phyloP scores from a whole-genome alignment of 176 grass and related monocot genomes.

The Oryza nivara region DNA sequence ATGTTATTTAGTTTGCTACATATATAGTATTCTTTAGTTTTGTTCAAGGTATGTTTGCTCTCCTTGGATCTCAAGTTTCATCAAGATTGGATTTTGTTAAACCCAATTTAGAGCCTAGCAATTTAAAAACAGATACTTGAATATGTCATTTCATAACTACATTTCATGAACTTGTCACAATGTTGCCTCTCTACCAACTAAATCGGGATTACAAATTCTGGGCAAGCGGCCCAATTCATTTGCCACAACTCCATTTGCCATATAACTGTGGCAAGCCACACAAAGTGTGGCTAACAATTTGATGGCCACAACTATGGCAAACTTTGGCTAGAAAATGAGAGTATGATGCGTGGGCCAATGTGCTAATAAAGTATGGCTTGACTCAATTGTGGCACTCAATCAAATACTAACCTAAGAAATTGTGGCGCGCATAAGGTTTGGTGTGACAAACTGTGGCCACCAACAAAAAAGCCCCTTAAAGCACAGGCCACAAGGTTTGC shows the following conservation, averaged over 20 bases:
- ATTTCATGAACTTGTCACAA: background rate
- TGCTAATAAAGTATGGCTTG: too few relatives aligned
- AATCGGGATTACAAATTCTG: background rate
- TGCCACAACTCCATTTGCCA: too few relatives aligned
- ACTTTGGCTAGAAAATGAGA: too few relatives aligned
- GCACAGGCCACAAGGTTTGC: background rate
- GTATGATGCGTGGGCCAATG: too few relatives aligned
- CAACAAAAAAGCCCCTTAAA: background rate
- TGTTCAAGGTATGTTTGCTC: background rate
- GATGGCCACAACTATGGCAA: too few relatives aligned
- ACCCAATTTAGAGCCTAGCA: background rate
- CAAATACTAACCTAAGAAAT: too few relatives aligned
- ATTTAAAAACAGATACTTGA: background rate
- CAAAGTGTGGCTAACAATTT: too few relatives aligned
- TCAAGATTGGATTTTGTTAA: background rate
- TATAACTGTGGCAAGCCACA: too few relatives aligned
- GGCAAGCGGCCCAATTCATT: background rate
- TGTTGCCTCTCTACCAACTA: background rate
- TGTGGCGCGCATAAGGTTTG: too few relatives aligned
- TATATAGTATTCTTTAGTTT: background rate
- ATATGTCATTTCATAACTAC: background rate
- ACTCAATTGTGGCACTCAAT: too few relatives aligned
- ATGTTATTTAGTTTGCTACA: background rate
- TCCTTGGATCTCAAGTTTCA: constrained; percentile 3
- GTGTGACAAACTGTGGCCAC: too few relatives aligned